A percentile compares a stretch with the other conserved stretches of the same genome.
These are phyloP conservation scores for Daldinia sp. DNA, from an alignment of 2,329 filamentous ascomycete species.

Conservation along the genomic window DNA sequence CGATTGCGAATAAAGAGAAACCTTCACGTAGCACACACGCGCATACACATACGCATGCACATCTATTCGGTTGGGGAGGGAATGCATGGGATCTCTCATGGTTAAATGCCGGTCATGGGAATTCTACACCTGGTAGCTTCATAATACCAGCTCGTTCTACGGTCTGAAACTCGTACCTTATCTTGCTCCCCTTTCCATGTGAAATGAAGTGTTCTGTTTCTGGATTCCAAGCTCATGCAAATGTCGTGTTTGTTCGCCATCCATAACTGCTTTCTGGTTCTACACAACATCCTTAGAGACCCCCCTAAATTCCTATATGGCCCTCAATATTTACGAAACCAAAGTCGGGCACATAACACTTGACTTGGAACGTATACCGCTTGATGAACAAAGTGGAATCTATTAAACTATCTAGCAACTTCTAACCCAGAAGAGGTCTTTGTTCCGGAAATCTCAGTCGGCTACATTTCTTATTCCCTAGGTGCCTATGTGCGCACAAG, in stretches of 20 bases:
- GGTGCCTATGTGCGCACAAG: not conserved
- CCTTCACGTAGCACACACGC: slow-evolving; percentile 21
- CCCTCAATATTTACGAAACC: too few species aligned
- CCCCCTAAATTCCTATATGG: too few species aligned
- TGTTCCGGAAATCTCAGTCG: not conserved
- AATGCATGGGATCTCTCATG: slow-evolving; percentile 42
- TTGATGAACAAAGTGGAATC: slow-evolving; percentile 12
- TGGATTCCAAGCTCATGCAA: not conserved
- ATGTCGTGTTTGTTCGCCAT: not conserved
- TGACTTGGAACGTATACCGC: not conserved
- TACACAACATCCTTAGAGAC: too few species aligned
- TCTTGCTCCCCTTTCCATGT: not conserved
- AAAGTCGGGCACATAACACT: not conserved
- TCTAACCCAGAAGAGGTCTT: not conserved
- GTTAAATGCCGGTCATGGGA: slow-evolving; percentile 34
- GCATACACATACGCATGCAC: slow-evolving; percentile 31
- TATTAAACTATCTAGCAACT: slow-evolving; percentile 9
- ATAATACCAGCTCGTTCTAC: slow-evolving; percentile 46
- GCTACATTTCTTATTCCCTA: not conserved
- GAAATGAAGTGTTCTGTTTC: not conserved
- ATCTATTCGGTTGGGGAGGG: slow-evolving; percentile 41
- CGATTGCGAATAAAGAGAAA: slow-evolving; percentile 36
- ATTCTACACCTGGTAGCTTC: slow-evolving; percentile 45
- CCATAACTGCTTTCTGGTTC: not conserved
- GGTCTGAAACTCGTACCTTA: slow-evolving; percentile 21